These are phyloP conservation scores for Cutaneotrichosporon sp. DNA, from an alignment of 1,284 basidiomycete genomes.

Conservation along the genomic window DNA sequence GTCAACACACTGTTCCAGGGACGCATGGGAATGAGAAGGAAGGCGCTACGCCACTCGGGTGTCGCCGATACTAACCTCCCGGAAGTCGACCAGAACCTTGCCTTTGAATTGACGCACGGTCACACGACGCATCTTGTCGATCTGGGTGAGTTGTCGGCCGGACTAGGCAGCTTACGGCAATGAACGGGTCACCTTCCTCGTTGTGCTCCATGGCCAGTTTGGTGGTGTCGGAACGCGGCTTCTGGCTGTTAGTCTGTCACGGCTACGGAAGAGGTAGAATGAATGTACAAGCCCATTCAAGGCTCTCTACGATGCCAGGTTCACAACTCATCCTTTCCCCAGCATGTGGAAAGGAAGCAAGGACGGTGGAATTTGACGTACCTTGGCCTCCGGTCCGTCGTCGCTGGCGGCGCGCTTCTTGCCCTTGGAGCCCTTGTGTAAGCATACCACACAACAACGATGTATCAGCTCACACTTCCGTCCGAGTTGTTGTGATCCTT, in stretches of 20 bases:
- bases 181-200: constrained; percentile 16
- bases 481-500: constrained; percentile 3
- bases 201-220: constrained; percentile 7
- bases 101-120: constrained; percentile 71
- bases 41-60: not conserved
- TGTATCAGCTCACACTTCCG: not conserved
- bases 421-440: not conserved
- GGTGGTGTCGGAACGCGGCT: not conserved
- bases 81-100: constrained; percentile 66
- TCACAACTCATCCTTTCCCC: not conserved
- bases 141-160: constrained; percentile 9
- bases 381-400: constrained; percentile 5
- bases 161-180: constrained; percentile 8
- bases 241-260: not conserved
- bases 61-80: constrained; percentile 57
- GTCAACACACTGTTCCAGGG: not conserved
- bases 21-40: not conserved
- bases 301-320: not conserved
- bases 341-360: not conserved
- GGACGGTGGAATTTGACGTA: not conserved
- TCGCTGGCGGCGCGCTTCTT: constrained; percentile 6
- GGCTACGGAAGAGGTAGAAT: not conserved
- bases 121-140: constrained; percentile 63
- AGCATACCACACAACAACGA: not conserved
- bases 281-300: not conserved